A percentile compares a stretch with the other conserved stretches of the same genome.
Evolutionary conservation across 2,329 filamentous ascomycete genomes (phyloP).

Genomic region (Lecanosticta acicola): DNA sequence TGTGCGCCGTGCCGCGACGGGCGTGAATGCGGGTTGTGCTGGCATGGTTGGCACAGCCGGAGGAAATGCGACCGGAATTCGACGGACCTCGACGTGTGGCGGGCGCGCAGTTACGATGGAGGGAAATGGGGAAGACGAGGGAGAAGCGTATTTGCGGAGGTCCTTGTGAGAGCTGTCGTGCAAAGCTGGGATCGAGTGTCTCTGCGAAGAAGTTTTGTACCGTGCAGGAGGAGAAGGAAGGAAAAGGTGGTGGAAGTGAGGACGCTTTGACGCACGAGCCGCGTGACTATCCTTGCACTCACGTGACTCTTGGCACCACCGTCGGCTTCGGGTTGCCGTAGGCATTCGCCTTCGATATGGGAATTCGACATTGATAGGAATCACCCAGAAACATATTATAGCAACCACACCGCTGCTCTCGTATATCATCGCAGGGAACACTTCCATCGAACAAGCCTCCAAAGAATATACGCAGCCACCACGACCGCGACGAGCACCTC

Average conservation of each 20-base stretch:
- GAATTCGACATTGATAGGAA: too few relatives aligned
- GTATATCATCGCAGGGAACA: too few relatives aligned
- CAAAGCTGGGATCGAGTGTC: too few relatives aligned
- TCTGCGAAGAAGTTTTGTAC: too few relatives aligned
- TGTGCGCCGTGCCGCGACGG: constrained; percentile 42
- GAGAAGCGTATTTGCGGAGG: too few relatives aligned
- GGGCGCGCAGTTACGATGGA: neutral
- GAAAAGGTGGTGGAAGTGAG: constrained; percentile 7
- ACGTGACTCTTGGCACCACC: neutral
- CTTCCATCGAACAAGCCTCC: too few relatives aligned
- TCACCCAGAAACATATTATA: too few relatives aligned
- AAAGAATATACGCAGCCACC: too few relatives aligned
- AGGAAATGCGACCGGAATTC: constrained; percentile 8
- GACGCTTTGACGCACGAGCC: neutral
- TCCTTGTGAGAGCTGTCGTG: too few relatives aligned
- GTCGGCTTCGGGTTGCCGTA: neutral
- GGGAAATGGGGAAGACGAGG: constrained; percentile 10
- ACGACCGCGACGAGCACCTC: too few relatives aligned
- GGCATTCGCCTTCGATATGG: neutral
- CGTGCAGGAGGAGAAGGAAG: neutral
- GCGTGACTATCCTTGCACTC: too few relatives aligned
- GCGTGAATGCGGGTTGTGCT: constrained; percentile 39
- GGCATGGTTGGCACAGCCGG: constrained; percentile 20
- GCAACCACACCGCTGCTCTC: too few relatives aligned
- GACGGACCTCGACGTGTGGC: constrained; percentile 2